Conservation (phyloP, 192 early-diverging fungal species). For the Radiomyces spectabilis region DNA sequence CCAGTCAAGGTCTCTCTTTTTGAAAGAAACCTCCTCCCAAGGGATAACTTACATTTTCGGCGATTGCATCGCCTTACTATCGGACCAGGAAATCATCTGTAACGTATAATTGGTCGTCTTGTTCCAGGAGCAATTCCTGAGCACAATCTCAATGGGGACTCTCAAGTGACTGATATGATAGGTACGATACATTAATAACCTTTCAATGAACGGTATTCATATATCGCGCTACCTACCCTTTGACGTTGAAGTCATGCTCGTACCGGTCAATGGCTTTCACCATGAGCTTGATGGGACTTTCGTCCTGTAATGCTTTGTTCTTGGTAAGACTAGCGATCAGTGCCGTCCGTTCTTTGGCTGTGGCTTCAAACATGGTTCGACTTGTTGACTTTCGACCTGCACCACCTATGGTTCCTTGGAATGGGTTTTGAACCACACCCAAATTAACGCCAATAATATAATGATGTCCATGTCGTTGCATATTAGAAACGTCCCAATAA, state of each 20-base stretch:
- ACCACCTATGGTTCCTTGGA: too few species aligned
- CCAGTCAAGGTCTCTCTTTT: too few species aligned
- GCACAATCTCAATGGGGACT: constrained; percentile 43
- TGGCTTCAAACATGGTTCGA: constrained; percentile 62
- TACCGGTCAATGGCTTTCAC: constrained; percentile 35
- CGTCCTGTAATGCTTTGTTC: constrained; percentile 52
- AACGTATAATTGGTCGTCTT: constrained; percentile 48
- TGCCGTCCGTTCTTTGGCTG: constrained; percentile 55
- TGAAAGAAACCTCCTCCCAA: background rate
- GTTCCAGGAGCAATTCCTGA: constrained; percentile 72
- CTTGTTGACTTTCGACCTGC: too few species aligned
- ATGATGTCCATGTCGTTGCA: constrained; percentile 69
- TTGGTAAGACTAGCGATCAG: constrained; percentile 59
- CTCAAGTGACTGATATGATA: constrained; percentile 54
- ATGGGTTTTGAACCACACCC: background rate
- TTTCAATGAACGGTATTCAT: too few species aligned
- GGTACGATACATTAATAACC: too few species aligned
- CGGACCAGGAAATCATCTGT: constrained; percentile 41
- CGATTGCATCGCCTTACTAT: background rate
- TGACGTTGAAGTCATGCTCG: constrained; percentile 35
- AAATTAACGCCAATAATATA: constrained; percentile 79
- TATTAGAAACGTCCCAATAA: constrained; percentile 64
- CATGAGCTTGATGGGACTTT: constrained; percentile 59
- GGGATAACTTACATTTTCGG: constrained; percentile 9
- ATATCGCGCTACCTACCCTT: constrained; percentile 41